Conservation (phyloP, 2,329 filamentous ascomycete genomes). For the Rhinocladiella mackenziei region DNA sequence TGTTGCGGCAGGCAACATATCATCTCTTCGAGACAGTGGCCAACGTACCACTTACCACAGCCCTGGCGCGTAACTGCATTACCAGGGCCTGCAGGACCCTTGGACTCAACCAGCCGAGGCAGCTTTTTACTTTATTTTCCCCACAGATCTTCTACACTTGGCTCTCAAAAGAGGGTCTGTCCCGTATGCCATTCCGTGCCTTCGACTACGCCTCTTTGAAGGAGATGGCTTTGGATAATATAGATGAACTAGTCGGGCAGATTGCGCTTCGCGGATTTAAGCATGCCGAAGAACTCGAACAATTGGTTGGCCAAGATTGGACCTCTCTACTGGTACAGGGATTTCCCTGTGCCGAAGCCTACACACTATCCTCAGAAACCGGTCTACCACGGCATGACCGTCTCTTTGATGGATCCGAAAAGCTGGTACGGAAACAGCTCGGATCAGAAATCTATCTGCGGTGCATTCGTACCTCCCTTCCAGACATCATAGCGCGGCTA, state of each 20-base stretch:
- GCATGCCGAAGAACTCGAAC: conserved; percentile 58
- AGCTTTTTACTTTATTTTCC: conserved; percentile 78
- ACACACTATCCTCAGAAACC: conserved; percentile 75
- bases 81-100: conserved; percentile 62
- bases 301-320: conserved; percentile 52
- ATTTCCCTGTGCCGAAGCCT: conserved; percentile 77
- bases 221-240: conserved; percentile 65
- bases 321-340: conserved; percentile 59
- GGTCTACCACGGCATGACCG: conserved; percentile 41
- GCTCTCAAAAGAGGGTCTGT: conserved; percentile 64
- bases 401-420: conserved; percentile 57
- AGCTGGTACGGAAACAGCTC: conserved; percentile 63
- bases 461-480: conserved; percentile 65
- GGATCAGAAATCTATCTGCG: conserved; percentile 62
- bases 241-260: conserved; percentile 74
- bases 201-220: conserved; percentile 71
- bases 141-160: conserved; percentile 89
- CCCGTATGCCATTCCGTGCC: conserved; percentile 75
- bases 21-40: conserved; percentile 90
- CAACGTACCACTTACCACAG: conserved; percentile 59
- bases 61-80: conserved; percentile 71
- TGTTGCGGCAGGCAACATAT: conserved; percentile 82
- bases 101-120: conserved; percentile 59
- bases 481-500: conserved; percentile 70
- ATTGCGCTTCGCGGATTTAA: conserved; percentile 75